Percentiles rank a stretch among this genome's conserved stretches.
Conservation (phyloP, 176 grass and related monocot species). For the Rhynchospora pubera region DNA sequence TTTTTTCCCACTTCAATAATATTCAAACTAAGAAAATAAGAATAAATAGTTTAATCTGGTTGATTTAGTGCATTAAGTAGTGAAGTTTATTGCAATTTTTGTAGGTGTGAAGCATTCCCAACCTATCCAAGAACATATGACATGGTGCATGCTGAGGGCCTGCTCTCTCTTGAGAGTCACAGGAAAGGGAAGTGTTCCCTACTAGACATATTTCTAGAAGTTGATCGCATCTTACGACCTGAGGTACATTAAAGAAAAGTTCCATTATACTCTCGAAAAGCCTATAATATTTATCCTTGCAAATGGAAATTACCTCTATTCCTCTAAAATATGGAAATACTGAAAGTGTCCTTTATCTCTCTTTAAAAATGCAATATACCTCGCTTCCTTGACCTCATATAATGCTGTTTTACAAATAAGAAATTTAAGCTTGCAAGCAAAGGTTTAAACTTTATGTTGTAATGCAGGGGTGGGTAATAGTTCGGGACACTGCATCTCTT, state of each 20-base stretch:
- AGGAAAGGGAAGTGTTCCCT: slow-evolving; percentile 61
- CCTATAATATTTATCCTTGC: not conserved
- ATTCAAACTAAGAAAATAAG: not conserved
- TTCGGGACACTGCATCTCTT: slow-evolving; percentile 59
- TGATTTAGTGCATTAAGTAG: slow-evolving; percentile 6
- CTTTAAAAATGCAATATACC: not conserved
- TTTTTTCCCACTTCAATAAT: not conserved
- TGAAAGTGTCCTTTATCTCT: not conserved
- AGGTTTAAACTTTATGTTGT: not conserved
- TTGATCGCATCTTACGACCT: slow-evolving; percentile 92
- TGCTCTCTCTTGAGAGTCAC: slow-evolving; percentile 52
- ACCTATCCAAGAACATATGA: slow-evolving; percentile 99
- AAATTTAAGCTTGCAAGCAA: not conserved
- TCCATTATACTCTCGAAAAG: not conserved
- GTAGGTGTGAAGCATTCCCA: slow-evolving; percentile 98
- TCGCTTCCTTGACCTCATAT: not conserved
- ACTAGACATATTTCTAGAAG: slow-evolving; percentile 88
- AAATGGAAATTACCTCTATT: not conserved
- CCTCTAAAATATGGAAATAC: not conserved
- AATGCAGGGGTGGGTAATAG: slow-evolving; percentile 85
- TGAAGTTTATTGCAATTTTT: slow-evolving; percentile 13
- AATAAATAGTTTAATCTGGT: not conserved
- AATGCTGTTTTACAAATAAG: not conserved
- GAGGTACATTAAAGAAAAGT: slow-evolving; percentile 48
- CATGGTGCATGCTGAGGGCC: slow-evolving; percentile 92